Evolutionary conservation across 352 stramenopile species (phyloP), one percentile per base, ranked within the genome.

Genomic region (Phytophthora quininea): DNA sequence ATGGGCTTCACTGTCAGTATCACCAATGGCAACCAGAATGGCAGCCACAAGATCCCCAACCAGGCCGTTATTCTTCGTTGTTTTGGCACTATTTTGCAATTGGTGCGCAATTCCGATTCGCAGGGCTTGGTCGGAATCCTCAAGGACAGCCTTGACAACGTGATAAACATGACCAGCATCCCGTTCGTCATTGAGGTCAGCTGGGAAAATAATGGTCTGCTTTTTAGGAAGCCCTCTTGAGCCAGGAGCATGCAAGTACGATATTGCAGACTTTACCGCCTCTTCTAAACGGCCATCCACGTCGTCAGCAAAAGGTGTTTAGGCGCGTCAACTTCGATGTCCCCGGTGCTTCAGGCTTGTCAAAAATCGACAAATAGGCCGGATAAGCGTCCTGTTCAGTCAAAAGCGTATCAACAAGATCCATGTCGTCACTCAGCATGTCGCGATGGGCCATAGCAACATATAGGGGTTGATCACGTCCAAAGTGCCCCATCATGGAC

Each of bases 391-490:
- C 76, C 52, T 95, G 79, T n/a, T 61, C 53, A 12, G 45, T 69
- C 48, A 96, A 62, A 1, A 93, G 77, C 51, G 91, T 74, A 32
- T 86, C 74, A 1, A 97, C 64, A 27, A 96, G 62, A 67, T 93
- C 88, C 47, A 81, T 85, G 9, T 76, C 74, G 7, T 93, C 76
- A 35, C 83, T 75, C 33, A 96, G 59, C 49, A 80, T 62, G 19
- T 66, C 83, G 33, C 62, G 68, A 10, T 86, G 78, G 31, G 81
- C 83, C 73, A 96, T 84, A 7, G 70, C 73, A 53, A 94, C 81
- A 38, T 89, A 96, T 4, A 92, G 52, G 4, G 64, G 70, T 54
- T 98, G 92, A 53, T 98, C 93, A 55, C 86, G 74, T 2, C 84
- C 84, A 30, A 97, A 80, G 53, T 91, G 76, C 5, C 56, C 58